Base-by-base conservation (phyloP, 2,329 filamentous ascomycete species). In the Ceratocystis diversiconidia region DNA sequence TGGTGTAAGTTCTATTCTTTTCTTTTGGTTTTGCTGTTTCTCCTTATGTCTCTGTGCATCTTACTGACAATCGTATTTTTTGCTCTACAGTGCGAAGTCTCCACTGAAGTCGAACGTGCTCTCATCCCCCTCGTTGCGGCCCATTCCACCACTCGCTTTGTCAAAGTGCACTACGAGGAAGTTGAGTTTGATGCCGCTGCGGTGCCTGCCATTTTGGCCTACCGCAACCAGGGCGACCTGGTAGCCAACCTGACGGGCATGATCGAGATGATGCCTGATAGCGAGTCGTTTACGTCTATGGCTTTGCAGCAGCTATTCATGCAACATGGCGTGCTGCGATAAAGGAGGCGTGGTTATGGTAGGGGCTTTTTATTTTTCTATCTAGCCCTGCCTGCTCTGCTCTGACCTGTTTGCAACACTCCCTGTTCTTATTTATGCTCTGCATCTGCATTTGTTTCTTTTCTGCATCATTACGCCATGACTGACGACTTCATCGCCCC, bases 121-220 rank as follows among this genome's bases (percentile, higher is more conserved):
- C 80, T 99, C 70, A 77, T 80, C 63, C 87, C 87, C 1, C 80
- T 97, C 32, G 90, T 95, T 52, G 79, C 81, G 68, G 79, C 82
- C 68, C 80, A 96, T 72, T 80, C 84, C 25, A 82, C 85, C 8
- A 83, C 89, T 43, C 90, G 89, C 72, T 97, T 99, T 73, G 83
- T 97, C 77, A 95, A 92, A 77, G 83, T 97, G 61, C 87, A 95
- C 75, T 90, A 90, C 73, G 86, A 89, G 68, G 92, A 96, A 67
- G 95, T 96, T 46, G 92, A 97, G 74, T 96, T 97, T 79, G 90
- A 96, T 73, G 85, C 88, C 67, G 88, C 91, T 41, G 87, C 87
- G 59, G 88, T 96, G 1, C 94, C 94, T 0, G 90, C 94, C 3
- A 79, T 97, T 46, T 79, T 97, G 61, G 92, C 89, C 10, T 99